These are phyloP conservation scores for Torulaspora indica DNA, from an alignment of 805 yeast genomes.

Conservation along the genomic window DNA sequence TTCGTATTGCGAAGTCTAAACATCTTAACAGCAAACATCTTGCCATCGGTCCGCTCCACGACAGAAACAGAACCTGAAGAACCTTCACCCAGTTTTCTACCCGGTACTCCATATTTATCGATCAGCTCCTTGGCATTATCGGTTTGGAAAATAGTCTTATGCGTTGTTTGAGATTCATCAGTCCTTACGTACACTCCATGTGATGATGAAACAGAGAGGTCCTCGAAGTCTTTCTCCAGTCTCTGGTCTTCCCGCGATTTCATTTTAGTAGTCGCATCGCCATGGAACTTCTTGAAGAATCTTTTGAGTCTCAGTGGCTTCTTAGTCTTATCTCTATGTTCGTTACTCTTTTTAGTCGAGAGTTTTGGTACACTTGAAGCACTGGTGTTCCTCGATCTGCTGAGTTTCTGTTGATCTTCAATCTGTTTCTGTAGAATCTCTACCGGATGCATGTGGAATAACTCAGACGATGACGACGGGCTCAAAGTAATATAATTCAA, in stretches of 20 bases:
- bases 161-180: slow-evolving; percentile 13
- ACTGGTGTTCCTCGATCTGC: slow-evolving; percentile 7
- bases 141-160: slow-evolving; percentile 38
- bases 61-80: slow-evolving; percentile 93
- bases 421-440: slow-evolving; percentile 28
- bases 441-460: slow-evolving; percentile 30
- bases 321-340: slow-evolving; percentile 12
- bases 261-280: slow-evolving; percentile 10
- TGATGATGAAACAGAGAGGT: slow-evolving; percentile 1
- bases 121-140: slow-evolving; percentile 41
- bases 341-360: slow-evolving; percentile 3
- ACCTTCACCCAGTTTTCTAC: slow-evolving; percentile 78
- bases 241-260: slow-evolving; percentile 1
- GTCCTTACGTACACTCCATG: slow-evolving; percentile 14
- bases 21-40: slow-evolving; percentile 79
- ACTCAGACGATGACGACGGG: slow-evolving; percentile 15
- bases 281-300: slow-evolving; percentile 45
- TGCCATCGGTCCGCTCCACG: slow-evolving; percentile 57
- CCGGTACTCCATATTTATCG: slow-evolving; percentile 69
- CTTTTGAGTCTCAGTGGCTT: slow-evolving; percentile 40
- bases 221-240: slow-evolving; percentile 3
- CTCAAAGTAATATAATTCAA: slow-evolving; percentile 10
- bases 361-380: slow-evolving; percentile 10
- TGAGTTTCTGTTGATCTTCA: slow-evolving; percentile 19
- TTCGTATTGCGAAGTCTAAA: slow-evolving; percentile 60